phyloP scores from a whole-genome alignment of 2,329 filamentous ascomycete genomes.

The Botrytis deweyae region DNA sequence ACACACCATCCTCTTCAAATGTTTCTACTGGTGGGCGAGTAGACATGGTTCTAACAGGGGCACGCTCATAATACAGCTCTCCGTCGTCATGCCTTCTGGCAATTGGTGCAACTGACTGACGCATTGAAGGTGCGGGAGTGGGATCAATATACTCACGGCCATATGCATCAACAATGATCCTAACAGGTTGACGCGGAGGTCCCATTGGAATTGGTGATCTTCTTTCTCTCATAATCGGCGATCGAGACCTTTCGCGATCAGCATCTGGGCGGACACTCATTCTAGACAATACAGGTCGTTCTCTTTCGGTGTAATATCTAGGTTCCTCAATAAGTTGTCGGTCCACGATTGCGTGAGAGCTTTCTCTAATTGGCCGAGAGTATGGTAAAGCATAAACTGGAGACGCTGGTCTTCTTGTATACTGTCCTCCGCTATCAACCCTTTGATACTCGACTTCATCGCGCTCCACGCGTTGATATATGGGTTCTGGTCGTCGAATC shows the following conservation, averaged over 20 bases:
- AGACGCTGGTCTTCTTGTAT: constrained; percentile 33
- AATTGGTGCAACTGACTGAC: constrained; percentile 56
- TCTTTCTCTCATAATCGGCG: constrained; percentile 47
- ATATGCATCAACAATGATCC: constrained; percentile 78
- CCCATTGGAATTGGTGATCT: constrained; percentile 49
- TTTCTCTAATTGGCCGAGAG: constrained; percentile 32
- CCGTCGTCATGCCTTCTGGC: constrained; percentile 45
- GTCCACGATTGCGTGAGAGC: constrained; percentile 34
- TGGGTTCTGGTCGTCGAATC: constrained; percentile 30
- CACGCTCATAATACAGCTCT: constrained; percentile 65
- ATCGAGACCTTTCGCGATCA: constrained; percentile 51
- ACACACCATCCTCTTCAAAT: constrained; percentile 37
- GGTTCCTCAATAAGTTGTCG: constrained; percentile 37
- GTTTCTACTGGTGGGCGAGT: constrained; percentile 33
- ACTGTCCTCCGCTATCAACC: constrained; percentile 26
- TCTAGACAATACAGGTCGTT: constrained; percentile 41
- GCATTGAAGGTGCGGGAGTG: constrained; percentile 44
- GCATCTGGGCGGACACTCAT: constrained; percentile 51
- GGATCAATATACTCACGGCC: constrained; percentile 76
- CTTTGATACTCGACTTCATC: constrained; percentile 34
- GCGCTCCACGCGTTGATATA: constrained; percentile 35
- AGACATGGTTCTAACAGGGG: constrained; percentile 35
- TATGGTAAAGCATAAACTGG: constrained; percentile 36
- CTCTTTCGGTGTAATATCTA: constrained; percentile 47
- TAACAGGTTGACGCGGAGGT: constrained; percentile 51